These are phyloP conservation scores for Stemphylium beticola DNA, from an alignment of 2,329 filamentous ascomycete genomes.

Conservation along the genomic window DNA sequence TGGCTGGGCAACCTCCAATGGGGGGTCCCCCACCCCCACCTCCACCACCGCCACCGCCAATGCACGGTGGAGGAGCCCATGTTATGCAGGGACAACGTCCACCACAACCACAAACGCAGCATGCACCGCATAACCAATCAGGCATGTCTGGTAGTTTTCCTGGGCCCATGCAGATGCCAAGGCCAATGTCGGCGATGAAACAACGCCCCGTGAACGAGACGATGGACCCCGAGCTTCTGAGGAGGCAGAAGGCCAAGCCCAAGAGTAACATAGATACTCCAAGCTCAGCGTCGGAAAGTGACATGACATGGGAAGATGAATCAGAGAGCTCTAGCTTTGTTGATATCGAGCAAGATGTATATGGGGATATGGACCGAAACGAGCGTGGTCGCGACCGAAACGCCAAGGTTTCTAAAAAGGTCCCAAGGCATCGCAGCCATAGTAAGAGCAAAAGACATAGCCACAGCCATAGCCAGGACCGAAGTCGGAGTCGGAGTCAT, in stretches of 20 bases:
- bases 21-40: conserved; percentile 1
- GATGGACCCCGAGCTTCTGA: conserved; percentile 11
- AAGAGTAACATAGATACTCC: conserved; percentile 11
- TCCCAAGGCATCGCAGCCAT: conserved; percentile 12
- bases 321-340: conserved; percentile 19
- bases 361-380: conserved; percentile 18
- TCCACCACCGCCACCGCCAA: conserved; percentile 8
- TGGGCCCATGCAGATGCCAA: conserved; percentile 8
- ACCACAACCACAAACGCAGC: conserved; percentile 16
- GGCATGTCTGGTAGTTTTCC: conserved; percentile 29
- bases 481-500: conserved; percentile 19
- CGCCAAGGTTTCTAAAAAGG: conserved; percentile 16
- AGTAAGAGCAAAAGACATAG: conserved; percentile 18
- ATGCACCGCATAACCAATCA: background rate
- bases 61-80: background rate
- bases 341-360: conserved; percentile 30
- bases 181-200: conserved; percentile 7
- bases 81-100: conserved; percentile 10
- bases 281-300: conserved; percentile 23
- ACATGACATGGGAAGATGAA: conserved; percentile 22
- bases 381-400: conserved; percentile 23
- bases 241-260: conserved; percentile 24
- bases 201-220: conserved; percentile 12
- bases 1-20: conserved; percentile 1
- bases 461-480: conserved; percentile 10